These are phyloP conservation scores for Solanum dulcamara DNA, from an alignment of 257 asterid species.

Conservation along the genomic window DNA sequence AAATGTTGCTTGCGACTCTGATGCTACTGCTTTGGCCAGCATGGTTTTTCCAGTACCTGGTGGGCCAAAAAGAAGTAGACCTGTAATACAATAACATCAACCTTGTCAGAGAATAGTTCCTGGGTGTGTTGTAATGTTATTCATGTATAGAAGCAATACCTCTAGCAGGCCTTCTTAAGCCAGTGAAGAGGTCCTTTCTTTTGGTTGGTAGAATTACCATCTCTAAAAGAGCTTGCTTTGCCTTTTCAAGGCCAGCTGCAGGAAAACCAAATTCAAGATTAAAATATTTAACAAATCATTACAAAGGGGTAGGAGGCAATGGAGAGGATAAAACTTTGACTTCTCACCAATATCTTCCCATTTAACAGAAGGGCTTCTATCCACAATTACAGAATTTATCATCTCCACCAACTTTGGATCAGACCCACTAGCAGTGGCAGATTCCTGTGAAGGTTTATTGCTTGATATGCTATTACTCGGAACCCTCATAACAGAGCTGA, in stretches of 20 bases:
- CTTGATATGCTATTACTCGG: conserved; percentile 21
- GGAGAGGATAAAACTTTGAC: not conserved
- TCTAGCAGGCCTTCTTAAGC: conserved; percentile 89
- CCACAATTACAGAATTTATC: conserved; percentile 87
- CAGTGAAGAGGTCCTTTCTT: conserved; percentile 94
- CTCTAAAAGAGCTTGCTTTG: conserved; percentile 88
- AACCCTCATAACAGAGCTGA: conserved; percentile 22
- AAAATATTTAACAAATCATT: not conserved
- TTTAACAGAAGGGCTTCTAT: conserved; percentile 86
- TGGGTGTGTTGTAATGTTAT: not conserved
- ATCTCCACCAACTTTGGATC: conserved; percentile 79
- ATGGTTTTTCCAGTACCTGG: conserved; percentile 99
- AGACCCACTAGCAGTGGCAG: conserved; percentile 43
- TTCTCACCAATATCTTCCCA: conserved; percentile 97
- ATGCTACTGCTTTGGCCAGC: conserved; percentile 99
- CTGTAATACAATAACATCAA: conserved; percentile 26
- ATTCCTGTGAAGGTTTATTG: conserved; percentile 33
- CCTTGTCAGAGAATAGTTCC: conserved; percentile 1
- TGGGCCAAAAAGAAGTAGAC: conserved; percentile 96
- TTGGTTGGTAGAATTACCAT: conserved; percentile 95
- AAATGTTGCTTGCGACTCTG: conserved; percentile 96
- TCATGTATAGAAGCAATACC: conserved; percentile 32
- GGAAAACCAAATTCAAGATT: not conserved
- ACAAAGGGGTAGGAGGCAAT: conserved; percentile 1
- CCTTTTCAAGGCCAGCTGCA: conserved; percentile 98